Evolutionary conservation across 176 grass and related monocot species (phyloP).

Genomic region (Paspalum notatum): DNA sequence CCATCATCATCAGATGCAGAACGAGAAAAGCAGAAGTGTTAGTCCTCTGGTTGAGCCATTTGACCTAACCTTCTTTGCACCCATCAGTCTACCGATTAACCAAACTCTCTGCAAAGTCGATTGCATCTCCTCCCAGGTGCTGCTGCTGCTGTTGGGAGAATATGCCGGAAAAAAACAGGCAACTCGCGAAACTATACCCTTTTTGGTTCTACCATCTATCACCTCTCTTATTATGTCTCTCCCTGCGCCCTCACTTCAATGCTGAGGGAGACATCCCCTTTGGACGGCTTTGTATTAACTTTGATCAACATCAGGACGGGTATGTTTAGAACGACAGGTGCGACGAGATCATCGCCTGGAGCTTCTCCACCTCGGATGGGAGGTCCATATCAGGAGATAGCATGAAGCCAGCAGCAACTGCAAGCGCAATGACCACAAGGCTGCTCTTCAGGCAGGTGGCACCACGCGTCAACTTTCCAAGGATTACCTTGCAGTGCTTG

Average conservation of each 20-base stretch:
- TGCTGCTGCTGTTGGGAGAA: slow-evolving; percentile 21
- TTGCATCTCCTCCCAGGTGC: slow-evolving; percentile 24
- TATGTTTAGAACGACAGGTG: slow-evolving; percentile 60
- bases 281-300: slow-evolving; percentile 44
- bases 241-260: slow-evolving; percentile 18
- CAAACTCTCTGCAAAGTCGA: slow-evolving; percentile 40
- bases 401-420: slow-evolving; percentile 44
- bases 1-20: slow-evolving; percentile 44
- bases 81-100: slow-evolving; percentile 54
- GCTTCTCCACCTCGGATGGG: slow-evolving; percentile 55
- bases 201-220: slow-evolving; percentile 49
- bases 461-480: slow-evolving; percentile 61
- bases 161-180: slow-evolving; percentile 15
- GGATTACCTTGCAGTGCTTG: slow-evolving; percentile 84
- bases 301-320: slow-evolving; percentile 13
- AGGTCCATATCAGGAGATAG: slow-evolving; percentile 59
- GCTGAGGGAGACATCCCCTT: slow-evolving; percentile 26
- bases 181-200: slow-evolving; percentile 38
- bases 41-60: slow-evolving; percentile 45
- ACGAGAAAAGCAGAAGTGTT: slow-evolving; percentile 20
- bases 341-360: slow-evolving; percentile 49
- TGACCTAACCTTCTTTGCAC: slow-evolving; percentile 41
- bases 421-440: slow-evolving; percentile 51
- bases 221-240: slow-evolving; percentile 44
- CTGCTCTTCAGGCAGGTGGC: slow-evolving; percentile 68